Evolutionary conservation across 208 protist genomes (phyloP), one percentile per base, ranked within the genome.

Genomic region (Vickermania spadyakhi): DNA sequence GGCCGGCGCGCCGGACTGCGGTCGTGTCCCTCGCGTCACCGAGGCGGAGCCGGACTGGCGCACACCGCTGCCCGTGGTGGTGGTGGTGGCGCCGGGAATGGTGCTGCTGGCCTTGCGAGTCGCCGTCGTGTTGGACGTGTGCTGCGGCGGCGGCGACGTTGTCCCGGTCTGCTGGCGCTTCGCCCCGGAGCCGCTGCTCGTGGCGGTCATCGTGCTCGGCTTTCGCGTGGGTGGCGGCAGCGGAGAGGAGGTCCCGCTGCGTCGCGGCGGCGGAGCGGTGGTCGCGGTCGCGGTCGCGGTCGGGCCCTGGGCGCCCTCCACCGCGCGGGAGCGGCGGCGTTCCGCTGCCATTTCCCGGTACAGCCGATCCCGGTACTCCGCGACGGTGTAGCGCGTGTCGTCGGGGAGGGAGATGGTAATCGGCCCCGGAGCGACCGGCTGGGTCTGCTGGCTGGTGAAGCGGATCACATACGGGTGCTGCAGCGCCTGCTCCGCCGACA

Each of bases 351-450:
- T 96, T 61, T 96, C 88, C 36, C 79, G 62, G 64, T 98, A 98
- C 13, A 98, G 74, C 18, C 76, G 78, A 55, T 96, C 89, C 14
- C 95, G 81, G 76, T 98, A 98, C 64, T 97, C 89, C 53, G 85
- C 75, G 53, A 98, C 69, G 1, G 90, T 90, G 77, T 91, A 96
- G 57, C 96, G 97, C n/a, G 84, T 96, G 72, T 97, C 86, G 70
- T 98, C 96, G 28, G 94, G 88, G 52, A 98, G 81, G 4, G 81
- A 79, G 26, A 98, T 92, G 36, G 80, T 95, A 53, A 97, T 96
- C n/a, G 84, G 79, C 26, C 70, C 73, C 0, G 74, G 31, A 27
- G 79, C 90, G 5, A 56, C 73, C 13, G 84, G 81, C 72, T 98
- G 93, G 7, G 96, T 86, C 28, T 79, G 76, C 11, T 77, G 75